phyloP scores from a whole-genome alignment of 192 early-diverging fungal genomes.

The Borealophlyctis nickersoniae region DNA sequence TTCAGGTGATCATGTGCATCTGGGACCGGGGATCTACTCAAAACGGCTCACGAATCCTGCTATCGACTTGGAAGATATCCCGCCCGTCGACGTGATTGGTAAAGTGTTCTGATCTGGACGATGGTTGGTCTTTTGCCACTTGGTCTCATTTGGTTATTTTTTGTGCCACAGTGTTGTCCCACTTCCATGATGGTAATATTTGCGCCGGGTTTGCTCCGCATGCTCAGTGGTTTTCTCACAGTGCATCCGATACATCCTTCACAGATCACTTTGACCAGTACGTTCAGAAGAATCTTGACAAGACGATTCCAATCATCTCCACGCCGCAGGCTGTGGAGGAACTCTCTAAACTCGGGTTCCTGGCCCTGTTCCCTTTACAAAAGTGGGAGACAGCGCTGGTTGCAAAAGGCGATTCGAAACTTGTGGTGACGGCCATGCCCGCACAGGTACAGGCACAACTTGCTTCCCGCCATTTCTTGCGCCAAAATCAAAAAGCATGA shows the following conservation, averaged over 20 bases:
- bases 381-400: constrained; percentile 10
- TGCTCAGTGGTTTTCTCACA: no score
- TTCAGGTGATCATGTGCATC: constrained; percentile 6
- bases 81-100: constrained; percentile 6
- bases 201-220: no score
- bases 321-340: constrained; percentile 11
- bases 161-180: constrained; percentile 8
- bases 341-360: constrained; percentile 14
- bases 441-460: constrained; percentile 4
- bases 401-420: constrained; percentile 14
- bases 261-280: constrained; percentile 9
- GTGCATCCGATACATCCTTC: no score
- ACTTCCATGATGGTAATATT: constrained; percentile 8
- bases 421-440: constrained; percentile 12
- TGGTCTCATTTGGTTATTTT: no score
- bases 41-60: constrained; percentile 8
- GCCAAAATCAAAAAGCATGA: no score
- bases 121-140: no score
- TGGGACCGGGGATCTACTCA: constrained; percentile 7
- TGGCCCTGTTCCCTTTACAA: constrained; percentile 10
- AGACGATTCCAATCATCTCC: constrained; percentile 17
- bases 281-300: constrained; percentile 16
- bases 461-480: neutral
- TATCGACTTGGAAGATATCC: constrained; percentile 8
- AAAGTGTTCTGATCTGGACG: neutral